Conservation (phyloP, 73 alveolate species). For the Uronychia binucleata region DNA sequence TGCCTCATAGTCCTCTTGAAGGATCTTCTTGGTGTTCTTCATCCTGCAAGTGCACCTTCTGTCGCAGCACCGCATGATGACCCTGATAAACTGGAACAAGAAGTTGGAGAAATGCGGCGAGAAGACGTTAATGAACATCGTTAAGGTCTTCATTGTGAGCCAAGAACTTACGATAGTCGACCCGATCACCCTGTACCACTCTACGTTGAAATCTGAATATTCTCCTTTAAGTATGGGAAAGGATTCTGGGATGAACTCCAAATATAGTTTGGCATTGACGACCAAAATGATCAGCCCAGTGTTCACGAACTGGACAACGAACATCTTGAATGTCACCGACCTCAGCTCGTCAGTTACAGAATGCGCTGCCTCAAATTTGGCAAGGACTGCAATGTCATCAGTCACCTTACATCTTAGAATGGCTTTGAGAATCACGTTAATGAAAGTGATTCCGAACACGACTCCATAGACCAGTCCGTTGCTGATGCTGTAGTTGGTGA, state of each 20-base stretch:
- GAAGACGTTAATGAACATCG: conserved; percentile 48
- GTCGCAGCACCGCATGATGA: conserved; percentile 37
- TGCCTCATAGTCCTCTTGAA: conserved; percentile 46
- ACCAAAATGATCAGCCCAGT: conserved; percentile 52
- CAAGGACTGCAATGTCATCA: background rate
- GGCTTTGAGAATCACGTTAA: conserved; percentile 35
- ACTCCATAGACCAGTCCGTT: conserved; percentile 35
- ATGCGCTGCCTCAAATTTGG: conserved; percentile 40
- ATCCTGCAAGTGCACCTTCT: conserved; percentile 28
- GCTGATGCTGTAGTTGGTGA: conserved; percentile 39
- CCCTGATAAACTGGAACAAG: conserved; percentile 7
- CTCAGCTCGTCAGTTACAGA: conserved; percentile 33
- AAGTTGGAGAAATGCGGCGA: conserved; percentile 51
- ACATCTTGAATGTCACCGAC: conserved; percentile 51
- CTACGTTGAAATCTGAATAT: conserved; percentile 48
- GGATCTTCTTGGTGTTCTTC: conserved; percentile 22
- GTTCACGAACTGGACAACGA: conserved; percentile 58
- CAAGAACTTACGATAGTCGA: conserved; percentile 26
- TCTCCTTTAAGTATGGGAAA: conserved; percentile 43
- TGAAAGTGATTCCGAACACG: conserved; percentile 31
- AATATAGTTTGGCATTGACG: conserved; percentile 44
- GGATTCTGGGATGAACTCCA: conserved; percentile 18
- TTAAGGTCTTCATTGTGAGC: background rate
- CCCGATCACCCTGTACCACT: conserved; percentile 64
- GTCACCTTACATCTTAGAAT: conserved; percentile 11